Base-by-base conservation (phyloP, 768 basidiomycete species). In the Vishniacozyma victoriae region DNA sequence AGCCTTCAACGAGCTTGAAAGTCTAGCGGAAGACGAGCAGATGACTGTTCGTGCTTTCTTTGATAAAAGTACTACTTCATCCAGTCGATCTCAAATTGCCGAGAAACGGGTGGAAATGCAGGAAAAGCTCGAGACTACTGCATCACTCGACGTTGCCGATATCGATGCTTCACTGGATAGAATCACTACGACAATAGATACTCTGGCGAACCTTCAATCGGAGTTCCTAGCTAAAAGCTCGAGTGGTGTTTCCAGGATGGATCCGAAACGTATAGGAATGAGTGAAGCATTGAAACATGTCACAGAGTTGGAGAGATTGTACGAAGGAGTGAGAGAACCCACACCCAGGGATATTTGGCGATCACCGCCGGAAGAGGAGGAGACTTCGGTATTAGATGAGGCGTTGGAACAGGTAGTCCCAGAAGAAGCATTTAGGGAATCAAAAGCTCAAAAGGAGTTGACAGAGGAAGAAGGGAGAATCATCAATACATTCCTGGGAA, bases 381-480 rank as follows among this genome's bases (percentile, higher is more conserved):
- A 20, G n/a, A 41, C 45, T 39, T 49, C 57, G n/a, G 46, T 55
- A 25, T n/a, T 64, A 3, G 60, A 69, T 39, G 52, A 51, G 35
- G 45, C 40, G 33, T 29, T 60, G 16, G 55, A 55, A 20, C 58
- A 62, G 11, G 15, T 62, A 1, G 31, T 57, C 14, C 45, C 57
- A 3, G 5, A 19, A 2, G 51, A 40, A 2, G 41, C 25, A 1
- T 54, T 64, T n/a, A 52, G 35, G n/a, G 70, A 72, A 36, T 59
- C 56, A 2, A 48, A 52, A 11, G 45, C 53, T 23, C 70, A 72
- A 48, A 59, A 23, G 16, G 44, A 42, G 12, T 41, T 70, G 14
- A 68, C 70, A 3, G 26, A 35, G 13, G 54, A 49, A 35, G 66
- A 68, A 54, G 62, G 66, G 11, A 27, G 43, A 18, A 53, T 68